Base-by-base conservation (phyloP, 2,329 filamentous ascomycete species). In the Xylariaceae sp. region DNA sequence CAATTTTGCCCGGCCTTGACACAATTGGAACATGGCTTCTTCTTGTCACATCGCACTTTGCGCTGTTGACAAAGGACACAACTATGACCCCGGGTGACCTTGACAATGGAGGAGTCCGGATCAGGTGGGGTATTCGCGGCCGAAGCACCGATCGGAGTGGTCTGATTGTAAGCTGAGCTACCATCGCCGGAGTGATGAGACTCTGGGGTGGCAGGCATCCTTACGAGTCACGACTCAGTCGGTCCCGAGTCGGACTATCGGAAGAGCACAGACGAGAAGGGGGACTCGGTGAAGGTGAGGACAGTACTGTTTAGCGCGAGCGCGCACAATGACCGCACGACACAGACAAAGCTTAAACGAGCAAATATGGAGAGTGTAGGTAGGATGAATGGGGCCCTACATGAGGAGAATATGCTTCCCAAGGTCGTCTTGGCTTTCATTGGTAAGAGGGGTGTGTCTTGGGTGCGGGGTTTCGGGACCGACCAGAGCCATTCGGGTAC, bases 11-110 rank as follows among this genome's bases (percentile, higher is more conserved):
- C 75, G 49, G 83, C 81, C 72, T 83, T 87, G 69, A 85, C 76
- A 68, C 89, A 91, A 73, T 88, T 88, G 66, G 82, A 78, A 69
- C 89, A 92, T 14, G 89, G 89, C 72, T 87, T 87, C 65, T 82
- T 84, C 73, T 88, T 88, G 72, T 91, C 86, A 73, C 89, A 92
- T 58, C 87, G 87, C 37, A 92, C 82, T 71, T 92, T 92, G 59
- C 88, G 85, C 70, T 90, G 88, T 70, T 92, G 89, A 69, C 90
- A 94, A 17, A 87, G 79, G 12, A 91, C 80, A 67, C 90, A 94
- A 58, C 82, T 85, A 60, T 84, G 83, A 56, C 83, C 83, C 46
- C 83, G 78, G 34, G 82, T 85, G 64, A 86, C 73, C 71, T 86
- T 86, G 64, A 82, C 71, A 53, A 75, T 73, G 34, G 77, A 75